Evolutionary conservation across 2,329 filamentous ascomycete species (phyloP), one percentile per base, ranked within the genome.

Genomic region (Fusarium penzigii): DNA sequence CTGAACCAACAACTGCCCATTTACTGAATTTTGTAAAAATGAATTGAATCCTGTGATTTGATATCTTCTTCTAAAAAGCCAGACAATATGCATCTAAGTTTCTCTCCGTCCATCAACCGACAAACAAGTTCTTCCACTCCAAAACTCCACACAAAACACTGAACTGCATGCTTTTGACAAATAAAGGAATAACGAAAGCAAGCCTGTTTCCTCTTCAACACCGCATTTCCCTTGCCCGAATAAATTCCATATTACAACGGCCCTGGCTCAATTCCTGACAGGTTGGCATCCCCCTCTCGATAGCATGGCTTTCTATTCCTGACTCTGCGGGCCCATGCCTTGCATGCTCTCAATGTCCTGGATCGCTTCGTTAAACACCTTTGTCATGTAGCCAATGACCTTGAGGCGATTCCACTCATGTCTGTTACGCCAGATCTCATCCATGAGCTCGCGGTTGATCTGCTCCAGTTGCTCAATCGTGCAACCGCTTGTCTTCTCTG

Each of bases 401-500:
- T 80, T 79, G 63, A 85, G 87, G 41, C 94, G 84, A 72, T 99
- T 94, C 84, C 90, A 94, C 65, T 95, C 87, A 44, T 84, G 81
- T 45, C 92, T 82, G 54, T 82, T 82, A 55, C 80, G 80, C 94
- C 94, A 99, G 42, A 97, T 82, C 57, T 87, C 85, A 55, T 93
- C 89, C 93, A 97, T 97, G 57, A 97, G 77, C 60, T 88, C 85
- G 8, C 92, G 87, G 69, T 92, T 92, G 68, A 97, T 87, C 72
- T 97, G 93, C 76, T 97, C 93, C 17, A 99, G 77, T 70, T 99
- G 93, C 73, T 99, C 94, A 47, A 99, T 89, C 0, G 87, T 89
- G 69, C 89, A 90, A 1, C 90, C 90, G 17, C 84, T 86, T 2
- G 89, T 93, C 42, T 80, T 78, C 29, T 81, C 73, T 0, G 87